These are phyloP conservation scores for Verticillium zaregamsianum DNA, from an alignment of 2,329 filamentous ascomycete genomes.

Conservation along the genomic window DNA sequence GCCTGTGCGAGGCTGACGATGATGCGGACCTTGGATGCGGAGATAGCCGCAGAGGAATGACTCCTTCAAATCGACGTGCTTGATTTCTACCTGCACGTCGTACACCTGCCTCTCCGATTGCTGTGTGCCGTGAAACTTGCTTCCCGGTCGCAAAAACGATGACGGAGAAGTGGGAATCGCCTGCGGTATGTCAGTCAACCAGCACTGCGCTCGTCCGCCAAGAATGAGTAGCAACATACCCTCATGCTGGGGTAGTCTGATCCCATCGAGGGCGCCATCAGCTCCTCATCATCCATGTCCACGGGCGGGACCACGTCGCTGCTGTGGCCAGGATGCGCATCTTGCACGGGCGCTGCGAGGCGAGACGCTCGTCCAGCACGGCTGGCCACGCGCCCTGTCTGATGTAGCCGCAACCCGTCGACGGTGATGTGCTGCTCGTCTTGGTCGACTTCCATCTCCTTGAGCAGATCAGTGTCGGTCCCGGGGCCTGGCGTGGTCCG, in stretches of 20 bases:
- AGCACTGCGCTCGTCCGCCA: constrained; percentile 2
- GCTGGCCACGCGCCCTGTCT: not conserved
- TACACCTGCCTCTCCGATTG: constrained; percentile 91
- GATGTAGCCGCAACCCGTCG: not conserved
- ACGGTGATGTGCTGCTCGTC: constrained; percentile 11
- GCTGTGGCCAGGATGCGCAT: not conserved
- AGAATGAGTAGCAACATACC: constrained; percentile 20
- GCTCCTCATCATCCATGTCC: constrained; percentile 19
- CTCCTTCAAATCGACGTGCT: constrained; percentile 90
- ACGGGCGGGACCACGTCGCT: not conserved
- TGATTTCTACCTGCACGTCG: constrained; percentile 94
- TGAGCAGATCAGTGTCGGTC: constrained; percentile 26
- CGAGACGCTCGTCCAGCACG: not conserved
- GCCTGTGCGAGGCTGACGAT: constrained; percentile 1
- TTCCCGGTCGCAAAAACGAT: constrained; percentile 81
- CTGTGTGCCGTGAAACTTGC: constrained; percentile 85
- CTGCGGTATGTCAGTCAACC: constrained; percentile 33
- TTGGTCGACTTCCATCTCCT: constrained; percentile 36
- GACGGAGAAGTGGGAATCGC: constrained; percentile 75
- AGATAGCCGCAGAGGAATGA: constrained; percentile 94
- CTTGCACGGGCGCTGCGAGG: not conserved
- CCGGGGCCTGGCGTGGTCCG: constrained; percentile 27
- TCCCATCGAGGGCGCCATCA: constrained; percentile 31
- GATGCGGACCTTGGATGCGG: constrained; percentile 76
- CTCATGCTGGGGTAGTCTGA: constrained; percentile 30